These are phyloP conservation scores for Aspergillus olivimuriae DNA, from an alignment of 495 filamentous ascomycete species.

Conservation along the genomic window DNA sequence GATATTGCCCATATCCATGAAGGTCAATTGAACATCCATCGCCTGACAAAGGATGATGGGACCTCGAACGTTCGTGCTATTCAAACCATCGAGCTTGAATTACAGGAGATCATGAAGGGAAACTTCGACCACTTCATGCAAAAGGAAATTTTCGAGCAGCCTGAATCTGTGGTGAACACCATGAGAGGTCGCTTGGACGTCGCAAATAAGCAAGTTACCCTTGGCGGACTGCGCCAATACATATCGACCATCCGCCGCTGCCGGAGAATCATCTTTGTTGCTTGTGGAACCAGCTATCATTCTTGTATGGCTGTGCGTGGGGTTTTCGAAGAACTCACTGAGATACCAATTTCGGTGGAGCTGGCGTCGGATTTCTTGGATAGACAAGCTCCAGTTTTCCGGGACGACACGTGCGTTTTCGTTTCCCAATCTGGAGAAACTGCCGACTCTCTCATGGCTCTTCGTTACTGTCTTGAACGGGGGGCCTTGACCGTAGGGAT, in stretches of 20 bases:
- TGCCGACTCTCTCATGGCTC: slow-evolving; percentile 95
- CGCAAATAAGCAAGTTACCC: slow-evolving; percentile 85
- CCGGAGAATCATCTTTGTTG: slow-evolving; percentile 95
- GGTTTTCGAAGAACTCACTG: slow-evolving; percentile 94
- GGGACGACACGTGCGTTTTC: slow-evolving; percentile 98
- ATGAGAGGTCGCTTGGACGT: slow-evolving; percentile 97
- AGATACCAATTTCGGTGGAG: slow-evolving; percentile 96
- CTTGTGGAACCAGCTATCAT: slow-evolving; percentile 95
- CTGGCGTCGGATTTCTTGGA: slow-evolving; percentile 97
- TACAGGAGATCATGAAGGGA: slow-evolving; percentile 99
- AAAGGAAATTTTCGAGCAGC: slow-evolving; percentile 99
- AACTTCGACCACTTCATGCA: slow-evolving; percentile 99
- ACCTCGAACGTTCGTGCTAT: slow-evolving; percentile 94
- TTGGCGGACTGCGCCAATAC: slow-evolving; percentile 92
- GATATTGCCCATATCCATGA: slow-evolving; percentile 99
- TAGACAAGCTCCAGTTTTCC: slow-evolving; percentile 96
- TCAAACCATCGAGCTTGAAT: slow-evolving; percentile 95
- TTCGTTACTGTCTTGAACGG: slow-evolving; percentile 94
- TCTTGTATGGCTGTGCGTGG: slow-evolving; percentile 99
- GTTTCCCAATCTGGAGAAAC: slow-evolving; percentile 98
- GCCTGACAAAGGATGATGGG: slow-evolving; percentile 91
- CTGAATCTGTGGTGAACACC: slow-evolving; percentile 97
- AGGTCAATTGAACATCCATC: slow-evolving; percentile 97
- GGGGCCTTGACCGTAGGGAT: slow-evolving; percentile 95
- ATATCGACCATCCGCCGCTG: slow-evolving; percentile 94